A percentile compares a stretch with the other conserved stretches of the same genome.
phyloP scores from a whole-genome alignment of 768 basidiomycete genomes.

The Krasilnikovozyma curviuscula region DNA sequence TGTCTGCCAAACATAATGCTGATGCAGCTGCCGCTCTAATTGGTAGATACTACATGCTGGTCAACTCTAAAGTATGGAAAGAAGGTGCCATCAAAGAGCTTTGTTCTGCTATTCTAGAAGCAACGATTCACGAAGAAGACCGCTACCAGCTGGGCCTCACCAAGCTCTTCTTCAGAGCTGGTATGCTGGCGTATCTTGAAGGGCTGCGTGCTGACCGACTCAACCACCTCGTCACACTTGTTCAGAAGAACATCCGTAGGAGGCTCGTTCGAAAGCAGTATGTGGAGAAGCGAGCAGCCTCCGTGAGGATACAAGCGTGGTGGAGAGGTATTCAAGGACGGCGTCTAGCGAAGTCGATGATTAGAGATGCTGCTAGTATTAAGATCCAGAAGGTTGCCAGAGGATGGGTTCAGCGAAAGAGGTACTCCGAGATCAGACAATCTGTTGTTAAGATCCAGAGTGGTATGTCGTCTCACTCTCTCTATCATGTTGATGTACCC shows the following conservation, averaged over 20 bases:
- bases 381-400: conserved; percentile 56
- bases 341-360: conserved; percentile 47
- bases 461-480: conserved; percentile 37
- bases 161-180: conserved; percentile 98
- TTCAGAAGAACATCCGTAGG: conserved; percentile 92
- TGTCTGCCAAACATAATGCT: not conserved
- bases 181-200: conserved; percentile 92
- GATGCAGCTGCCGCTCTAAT: not conserved
- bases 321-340: conserved; percentile 75
- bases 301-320: conserved; percentile 80
- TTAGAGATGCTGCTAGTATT: conserved; percentile 53
- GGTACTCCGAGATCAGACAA: conserved; percentile 42
- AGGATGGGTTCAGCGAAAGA: conserved; percentile 50
- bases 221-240: conserved; percentile 76
- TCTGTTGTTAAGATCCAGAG: conserved; percentile 61
- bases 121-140: conserved; percentile 77
- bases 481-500: conserved; percentile 6
- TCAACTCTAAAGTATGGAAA: conserved; percentile 70
- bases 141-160: conserved; percentile 94
- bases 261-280: conserved; percentile 68
- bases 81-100: conserved; percentile 57
- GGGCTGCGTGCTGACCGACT: conserved; percentile 69
- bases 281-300: conserved; percentile 43
- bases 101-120: conserved; percentile 64
- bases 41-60: conserved; percentile 85